Evolutionary conservation across 441 rosid species (phyloP).

Genomic region (Gossypium aridum): DNA sequence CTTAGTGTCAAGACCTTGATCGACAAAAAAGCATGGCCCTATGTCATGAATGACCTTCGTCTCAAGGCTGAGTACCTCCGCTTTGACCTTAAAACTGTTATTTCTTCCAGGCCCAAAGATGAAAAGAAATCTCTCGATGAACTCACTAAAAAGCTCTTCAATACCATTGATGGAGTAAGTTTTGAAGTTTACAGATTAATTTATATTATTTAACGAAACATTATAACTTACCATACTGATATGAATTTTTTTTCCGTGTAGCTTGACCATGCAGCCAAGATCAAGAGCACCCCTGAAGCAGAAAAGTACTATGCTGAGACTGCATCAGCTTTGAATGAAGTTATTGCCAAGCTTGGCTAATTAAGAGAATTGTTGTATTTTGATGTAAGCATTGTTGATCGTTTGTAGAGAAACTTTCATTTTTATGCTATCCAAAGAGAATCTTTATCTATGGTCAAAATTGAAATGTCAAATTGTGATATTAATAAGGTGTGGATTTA

Average conservation of each 20-base stretch:
- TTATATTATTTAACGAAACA: neutral
- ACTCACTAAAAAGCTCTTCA: slow-evolving; percentile 77
- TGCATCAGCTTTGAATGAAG: slow-evolving; percentile 67
- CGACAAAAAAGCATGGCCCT: slow-evolving; percentile 94
- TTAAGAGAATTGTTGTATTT: slow-evolving; percentile 18
- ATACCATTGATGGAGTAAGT: slow-evolving; percentile 58
- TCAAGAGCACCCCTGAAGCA: slow-evolving; percentile 81
- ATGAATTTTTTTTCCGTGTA: slow-evolving; percentile 12
- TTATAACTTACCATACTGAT: neutral
- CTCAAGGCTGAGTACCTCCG: slow-evolving; percentile 69
- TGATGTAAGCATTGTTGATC: slow-evolving; percentile 22
- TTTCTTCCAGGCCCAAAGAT: slow-evolving; percentile 62
- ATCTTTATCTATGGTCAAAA: neutral
- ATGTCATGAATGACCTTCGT: slow-evolving; percentile 84
- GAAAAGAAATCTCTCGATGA: slow-evolving; percentile 68
- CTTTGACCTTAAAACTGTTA: slow-evolving; percentile 80
- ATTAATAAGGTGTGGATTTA: too few relatives aligned
- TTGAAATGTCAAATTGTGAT: too few relatives aligned
- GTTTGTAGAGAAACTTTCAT: slow-evolving; percentile 15
- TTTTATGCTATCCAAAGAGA: slow-evolving; percentile 1
- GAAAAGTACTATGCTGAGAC: slow-evolving; percentile 86
- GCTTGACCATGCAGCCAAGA: slow-evolving; percentile 91
- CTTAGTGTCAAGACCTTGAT: slow-evolving; percentile 61
- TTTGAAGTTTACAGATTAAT: neutral
- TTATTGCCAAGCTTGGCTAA: slow-evolving; percentile 80